Percentiles rank a stretch among this genome's conserved stretches.
Evolutionary conservation across 441 rosid species (phyloP).

Genomic region (Breynia disticha): DNA sequence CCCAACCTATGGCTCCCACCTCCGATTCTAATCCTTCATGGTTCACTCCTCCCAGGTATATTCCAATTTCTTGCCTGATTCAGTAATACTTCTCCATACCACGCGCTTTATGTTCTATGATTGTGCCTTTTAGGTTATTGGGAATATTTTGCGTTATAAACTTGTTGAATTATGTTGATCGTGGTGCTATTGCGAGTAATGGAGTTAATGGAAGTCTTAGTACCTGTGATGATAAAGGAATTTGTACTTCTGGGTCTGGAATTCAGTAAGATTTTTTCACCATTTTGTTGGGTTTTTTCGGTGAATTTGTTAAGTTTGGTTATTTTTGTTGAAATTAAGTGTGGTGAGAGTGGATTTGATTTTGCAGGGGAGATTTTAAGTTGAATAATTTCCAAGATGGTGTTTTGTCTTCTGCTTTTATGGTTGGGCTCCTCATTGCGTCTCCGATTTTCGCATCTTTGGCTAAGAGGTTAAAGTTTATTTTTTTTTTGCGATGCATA

Average conservation of each 20-base stretch:
- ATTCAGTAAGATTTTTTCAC: slow-evolving; percentile 50
- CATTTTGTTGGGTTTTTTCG: neutral
- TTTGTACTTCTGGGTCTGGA: slow-evolving; percentile 65
- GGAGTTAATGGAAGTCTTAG: slow-evolving; percentile 67
- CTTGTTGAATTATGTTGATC: slow-evolving; percentile 61
- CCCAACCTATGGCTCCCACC: slow-evolving; percentile 12
- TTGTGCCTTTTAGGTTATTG: slow-evolving; percentile 40
- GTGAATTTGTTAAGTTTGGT: neutral
- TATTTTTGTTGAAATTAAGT: neutral
- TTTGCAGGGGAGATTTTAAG: slow-evolving; percentile 66
- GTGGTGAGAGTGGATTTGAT: neutral
- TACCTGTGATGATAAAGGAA: slow-evolving; percentile 54
- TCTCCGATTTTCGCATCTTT: slow-evolving; percentile 76
- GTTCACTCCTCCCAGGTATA: slow-evolving; percentile 48
- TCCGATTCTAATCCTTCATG: slow-evolving; percentile 27
- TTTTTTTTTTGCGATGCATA: too few species aligned
- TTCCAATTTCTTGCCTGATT: neutral
- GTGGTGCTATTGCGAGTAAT: slow-evolving; percentile 80
- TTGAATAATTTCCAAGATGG: slow-evolving; percentile 79
- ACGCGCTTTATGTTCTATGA: neutral
- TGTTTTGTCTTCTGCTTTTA: slow-evolving; percentile 68
- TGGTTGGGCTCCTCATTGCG: slow-evolving; percentile 80
- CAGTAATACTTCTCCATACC: neutral
- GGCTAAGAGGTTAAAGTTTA: slow-evolving; percentile 49
- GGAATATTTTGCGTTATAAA: slow-evolving; percentile 59